These are phyloP conservation scores for Trichocladium antarcticum DNA, from an alignment of 495 filamentous ascomycete species.

Conservation along the genomic window DNA sequence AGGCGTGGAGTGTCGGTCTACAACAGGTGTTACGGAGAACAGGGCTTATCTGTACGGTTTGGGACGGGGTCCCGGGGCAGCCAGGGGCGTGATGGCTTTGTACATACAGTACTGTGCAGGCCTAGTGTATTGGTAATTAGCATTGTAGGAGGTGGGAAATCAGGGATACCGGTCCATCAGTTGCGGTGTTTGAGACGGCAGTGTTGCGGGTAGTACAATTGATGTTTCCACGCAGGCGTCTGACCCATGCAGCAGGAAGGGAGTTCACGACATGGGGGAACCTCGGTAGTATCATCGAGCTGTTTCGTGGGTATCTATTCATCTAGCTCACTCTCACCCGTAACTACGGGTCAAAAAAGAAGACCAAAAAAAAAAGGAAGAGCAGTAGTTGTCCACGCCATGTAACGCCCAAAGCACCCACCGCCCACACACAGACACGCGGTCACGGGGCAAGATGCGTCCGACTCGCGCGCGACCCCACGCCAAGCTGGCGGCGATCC, in stretches of 20 bases:
- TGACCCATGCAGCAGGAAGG: too few relatives aligned
- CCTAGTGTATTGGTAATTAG: neutral
- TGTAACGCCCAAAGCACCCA: neutral
- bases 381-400: too few relatives aligned
- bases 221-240: too few relatives aligned
- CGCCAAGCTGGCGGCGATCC: slow-evolving; percentile 34
- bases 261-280: too few relatives aligned
- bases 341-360: too few relatives aligned
- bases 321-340: too few relatives aligned
- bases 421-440: neutral
- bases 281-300: too few relatives aligned
- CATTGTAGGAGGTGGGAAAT: neutral
- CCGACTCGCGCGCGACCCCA: slow-evolving; percentile 6
- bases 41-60: neutral
- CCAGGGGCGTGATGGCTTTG: neutral
- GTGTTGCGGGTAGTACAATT: too few relatives aligned
- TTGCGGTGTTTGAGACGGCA: too few relatives aligned
- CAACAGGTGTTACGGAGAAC: slow-evolving; percentile 2
- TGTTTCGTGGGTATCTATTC: too few relatives aligned
- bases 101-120: neutral
- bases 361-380: too few relatives aligned
- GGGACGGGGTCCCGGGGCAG: neutral
- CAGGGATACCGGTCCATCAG: neutral
- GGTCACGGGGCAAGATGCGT: slow-evolving; percentile 3
- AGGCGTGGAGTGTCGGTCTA: neutral